Conservation (phyloP, 2,329 filamentous ascomycete genomes). For the Penicillium sp. region DNA sequence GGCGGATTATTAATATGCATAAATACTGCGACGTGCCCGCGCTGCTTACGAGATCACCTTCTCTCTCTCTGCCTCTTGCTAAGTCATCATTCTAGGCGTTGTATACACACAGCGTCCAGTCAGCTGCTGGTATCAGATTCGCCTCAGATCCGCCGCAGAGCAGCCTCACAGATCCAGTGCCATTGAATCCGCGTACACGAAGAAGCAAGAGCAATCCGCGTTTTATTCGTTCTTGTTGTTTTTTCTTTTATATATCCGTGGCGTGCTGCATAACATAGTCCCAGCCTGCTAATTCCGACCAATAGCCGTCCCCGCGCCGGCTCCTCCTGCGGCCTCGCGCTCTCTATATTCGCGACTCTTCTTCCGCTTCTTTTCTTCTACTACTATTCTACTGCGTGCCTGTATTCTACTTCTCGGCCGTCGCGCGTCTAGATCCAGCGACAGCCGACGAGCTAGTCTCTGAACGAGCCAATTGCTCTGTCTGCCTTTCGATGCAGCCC, state of each 20-base stretch:
- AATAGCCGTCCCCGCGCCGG: conserved; percentile 9
- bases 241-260: background rate
- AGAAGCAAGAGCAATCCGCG: no score
- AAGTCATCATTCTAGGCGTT: conserved; percentile 3
- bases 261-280: background rate
- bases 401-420: no score
- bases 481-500: conserved; percentile 42
- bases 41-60: conserved; percentile 25
- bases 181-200: no score
- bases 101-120: no score
- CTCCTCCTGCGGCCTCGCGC: conserved; percentile 3
- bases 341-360: background rate
- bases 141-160: no score
- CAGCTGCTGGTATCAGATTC: no score
- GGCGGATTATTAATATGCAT: background rate
- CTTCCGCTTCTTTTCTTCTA: background rate
- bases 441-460: no score
- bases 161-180: no score
- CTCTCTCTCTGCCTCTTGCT: conserved; percentile 1
- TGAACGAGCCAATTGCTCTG: no score
- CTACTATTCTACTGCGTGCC: no score
- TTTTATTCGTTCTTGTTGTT: background rate
- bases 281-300: conserved; percentile 1
- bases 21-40: background rate
- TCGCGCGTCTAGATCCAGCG: background rate